Base-by-base conservation (phyloP, 257 asterid species). In the Penstemon davidsonii region DNA sequence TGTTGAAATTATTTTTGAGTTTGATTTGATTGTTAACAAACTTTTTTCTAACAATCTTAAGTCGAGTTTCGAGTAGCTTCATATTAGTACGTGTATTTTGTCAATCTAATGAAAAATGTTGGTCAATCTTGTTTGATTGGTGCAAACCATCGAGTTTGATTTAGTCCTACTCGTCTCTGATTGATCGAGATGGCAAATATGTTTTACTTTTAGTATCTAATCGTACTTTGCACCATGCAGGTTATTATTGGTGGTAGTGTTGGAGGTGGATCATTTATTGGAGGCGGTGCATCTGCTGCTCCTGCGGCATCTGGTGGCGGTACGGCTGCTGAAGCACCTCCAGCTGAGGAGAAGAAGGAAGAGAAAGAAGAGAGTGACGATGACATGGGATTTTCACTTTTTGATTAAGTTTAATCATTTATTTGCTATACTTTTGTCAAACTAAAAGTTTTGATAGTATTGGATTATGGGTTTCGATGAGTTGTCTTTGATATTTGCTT, bases 321-420 rank as follows among this genome's bases (percentile, higher is more conserved):
- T 4, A 81, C 82, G 0, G 85, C 88, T 18, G 82, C 79, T 1
- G 86, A 80, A 60, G 88, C 86, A 51, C 62, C 93, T 59, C 75
- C 91, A 2, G 88, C 76, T 2, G 91, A 85, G 80, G 91, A 85
- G 81, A 80, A 81, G 73, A 80, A 78, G 77, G 88, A 87, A 77
- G 89, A 83, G 79, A 79, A 85, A 59, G 91, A 85, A 68, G 95
- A 83, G 82, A 85, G 91, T 15, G 95, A 87, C 0, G 91, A 87
- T 0, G 92, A 85, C 57, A 62, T 85, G 84, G 93, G 93, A 74
- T 80, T 80, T 82, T 80, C 89, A 50, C 95, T 87, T 42, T 87
- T 87, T 18, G 91, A 87, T 59, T 80, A 78, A 25, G 8, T 44
- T 44, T 44, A 44, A 8, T 49, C 8, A 49, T 49, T 49, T 11